A percentile compares a stretch with the other conserved stretches of the same genome.
Conservation (phyloP, 306 rosid species). For the Crotalaria pallida region DNA sequence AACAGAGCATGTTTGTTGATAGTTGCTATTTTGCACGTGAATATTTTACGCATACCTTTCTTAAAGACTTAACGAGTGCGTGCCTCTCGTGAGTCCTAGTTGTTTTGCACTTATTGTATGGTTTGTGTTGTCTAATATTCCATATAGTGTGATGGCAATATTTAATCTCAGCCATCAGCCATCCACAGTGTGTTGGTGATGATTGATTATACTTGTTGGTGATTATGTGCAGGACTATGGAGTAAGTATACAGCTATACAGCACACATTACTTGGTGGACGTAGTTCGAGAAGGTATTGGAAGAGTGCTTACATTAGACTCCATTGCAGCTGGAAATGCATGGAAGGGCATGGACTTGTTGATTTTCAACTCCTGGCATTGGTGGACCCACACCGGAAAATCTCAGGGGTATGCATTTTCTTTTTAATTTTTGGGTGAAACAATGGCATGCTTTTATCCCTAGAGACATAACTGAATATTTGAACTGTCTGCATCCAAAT, state of each 20-base stretch:
- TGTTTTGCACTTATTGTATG: slow-evolving; percentile 13
- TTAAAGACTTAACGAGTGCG: too few species aligned
- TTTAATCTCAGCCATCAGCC: background rate
- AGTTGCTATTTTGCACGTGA: slow-evolving; percentile 15
- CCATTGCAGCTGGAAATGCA: slow-evolving; percentile 61
- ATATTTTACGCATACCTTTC: background rate
- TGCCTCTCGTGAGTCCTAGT: background rate
- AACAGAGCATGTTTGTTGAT: slow-evolving; percentile 1
- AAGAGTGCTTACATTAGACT: slow-evolving; percentile 60
- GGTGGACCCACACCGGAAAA: slow-evolving; percentile 89
- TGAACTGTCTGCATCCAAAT: background rate
- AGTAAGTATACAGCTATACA: slow-evolving; percentile 59
- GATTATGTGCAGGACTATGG: slow-evolving; percentile 59
- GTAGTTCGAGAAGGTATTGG: slow-evolving; percentile 55
- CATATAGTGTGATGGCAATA: background rate
- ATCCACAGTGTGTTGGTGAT: slow-evolving; percentile 10
- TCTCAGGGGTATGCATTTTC: slow-evolving; percentile 63
- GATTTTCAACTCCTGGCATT: slow-evolving; percentile 93
- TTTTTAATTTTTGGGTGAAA: background rate
- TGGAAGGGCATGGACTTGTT: slow-evolving; percentile 86
- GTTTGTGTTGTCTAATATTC: background rate
- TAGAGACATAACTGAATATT: background rate
- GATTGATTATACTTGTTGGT: background rate
- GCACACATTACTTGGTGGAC: slow-evolving; percentile 83
- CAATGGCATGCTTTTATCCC: background rate